Conservation (phyloP, 129 eudicot genomes). For the Artemisia tridentata region DNA sequence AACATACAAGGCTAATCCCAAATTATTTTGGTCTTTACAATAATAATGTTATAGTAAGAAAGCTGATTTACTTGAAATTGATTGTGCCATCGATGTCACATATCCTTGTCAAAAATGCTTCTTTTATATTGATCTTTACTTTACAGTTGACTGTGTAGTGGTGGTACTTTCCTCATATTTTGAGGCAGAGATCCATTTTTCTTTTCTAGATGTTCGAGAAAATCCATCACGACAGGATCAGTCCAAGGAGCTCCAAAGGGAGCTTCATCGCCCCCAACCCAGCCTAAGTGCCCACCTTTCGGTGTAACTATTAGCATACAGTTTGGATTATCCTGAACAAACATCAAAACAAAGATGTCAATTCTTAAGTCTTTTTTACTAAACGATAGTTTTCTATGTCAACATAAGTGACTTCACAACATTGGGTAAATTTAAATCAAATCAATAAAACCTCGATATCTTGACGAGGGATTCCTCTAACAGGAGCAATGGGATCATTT, state of each 20-base stretch:
- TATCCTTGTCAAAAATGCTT: neutral
- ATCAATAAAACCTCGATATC: conserved; percentile 55
- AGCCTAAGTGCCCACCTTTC: conserved; percentile 89
- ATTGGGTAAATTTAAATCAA: no score
- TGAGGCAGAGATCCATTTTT: conserved; percentile 18
- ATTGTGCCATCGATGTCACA: no score
- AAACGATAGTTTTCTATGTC: no score
- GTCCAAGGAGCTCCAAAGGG: conserved; percentile 96
- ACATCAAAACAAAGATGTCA: conserved; percentile 14
- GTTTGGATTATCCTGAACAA: conserved; percentile 60
- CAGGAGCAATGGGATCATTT: conserved; percentile 97
- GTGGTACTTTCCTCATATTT: conserved; percentile 10
- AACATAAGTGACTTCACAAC: no score
- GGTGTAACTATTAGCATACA: conserved; percentile 86
- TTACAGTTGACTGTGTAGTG: conserved; percentile 18
- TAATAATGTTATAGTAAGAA: no score
- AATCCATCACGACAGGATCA: conserved; percentile 88
- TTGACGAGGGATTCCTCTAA: conserved; percentile 79
- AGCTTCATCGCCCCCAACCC: conserved; percentile 81
- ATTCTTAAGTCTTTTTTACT: neutral
- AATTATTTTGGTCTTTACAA: no score
- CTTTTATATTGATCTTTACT: neutral
- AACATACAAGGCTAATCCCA: neutral
- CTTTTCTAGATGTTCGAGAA: conserved; percentile 57
- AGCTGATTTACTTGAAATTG: no score